Conservation (phyloP, 129 eudicot species). For the Gnaphalium uliginosum region DNA sequence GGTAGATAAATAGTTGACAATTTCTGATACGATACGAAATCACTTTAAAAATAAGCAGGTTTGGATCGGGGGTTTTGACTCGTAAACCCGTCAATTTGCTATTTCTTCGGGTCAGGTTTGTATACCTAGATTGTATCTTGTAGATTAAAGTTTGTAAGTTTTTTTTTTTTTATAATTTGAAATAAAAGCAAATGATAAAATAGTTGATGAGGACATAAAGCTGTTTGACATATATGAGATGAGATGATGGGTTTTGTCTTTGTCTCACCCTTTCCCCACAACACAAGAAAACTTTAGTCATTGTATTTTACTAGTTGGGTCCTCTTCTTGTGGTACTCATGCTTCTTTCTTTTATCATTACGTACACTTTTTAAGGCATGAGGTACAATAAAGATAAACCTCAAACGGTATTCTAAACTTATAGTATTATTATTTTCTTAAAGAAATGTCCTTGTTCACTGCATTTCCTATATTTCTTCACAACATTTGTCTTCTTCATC, state of each 20-base stretch:
- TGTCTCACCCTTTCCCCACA: conserved; percentile 41
- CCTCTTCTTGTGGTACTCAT: conserved; percentile 34
- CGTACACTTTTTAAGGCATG: conserved; percentile 25
- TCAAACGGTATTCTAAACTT: background rate
- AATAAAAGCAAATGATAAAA: conserved; percentile 33
- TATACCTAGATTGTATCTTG: background rate
- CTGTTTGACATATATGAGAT: conserved; percentile 41
- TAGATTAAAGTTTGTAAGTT: background rate
- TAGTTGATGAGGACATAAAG: conserved; percentile 59
- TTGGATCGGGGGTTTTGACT: too few species aligned
- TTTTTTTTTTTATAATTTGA: background rate
- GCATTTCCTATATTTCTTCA: conserved; percentile 1
- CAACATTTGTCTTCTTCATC: background rate
- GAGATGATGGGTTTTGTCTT: conserved; percentile 49
- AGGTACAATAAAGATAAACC: conserved; percentile 10
- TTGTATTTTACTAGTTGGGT: conserved; percentile 40
- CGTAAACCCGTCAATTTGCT: too few species aligned
- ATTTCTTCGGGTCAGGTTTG: too few species aligned
- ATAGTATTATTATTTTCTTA: background rate
- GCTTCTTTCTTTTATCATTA: conserved; percentile 37
- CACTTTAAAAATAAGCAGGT: too few species aligned
- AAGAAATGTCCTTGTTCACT: background rate
- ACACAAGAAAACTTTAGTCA: conserved; percentile 33
- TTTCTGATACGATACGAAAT: too few species aligned
- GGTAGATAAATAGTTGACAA: too few species aligned